Percentiles rank a stretch among this genome's conserved stretches.
Evolutionary conservation across 345 rosid genomes (phyloP).

Genomic region (Gossypium arboreum): DNA sequence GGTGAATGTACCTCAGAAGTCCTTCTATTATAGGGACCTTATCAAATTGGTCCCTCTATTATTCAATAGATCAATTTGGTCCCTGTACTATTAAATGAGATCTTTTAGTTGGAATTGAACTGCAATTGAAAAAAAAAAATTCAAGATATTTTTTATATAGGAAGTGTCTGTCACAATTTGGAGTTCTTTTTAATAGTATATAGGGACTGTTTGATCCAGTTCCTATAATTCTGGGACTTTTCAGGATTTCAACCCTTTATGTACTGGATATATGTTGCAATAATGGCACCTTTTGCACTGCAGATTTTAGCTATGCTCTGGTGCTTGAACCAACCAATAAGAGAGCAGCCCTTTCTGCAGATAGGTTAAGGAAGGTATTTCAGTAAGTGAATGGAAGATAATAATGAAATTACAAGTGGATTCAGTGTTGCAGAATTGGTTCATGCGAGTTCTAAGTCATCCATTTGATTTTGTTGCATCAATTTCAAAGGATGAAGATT

Average conservation of each 20-base stretch:
- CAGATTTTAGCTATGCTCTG: slow-evolving; percentile 81
- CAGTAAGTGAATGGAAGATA: slow-evolving; percentile 22
- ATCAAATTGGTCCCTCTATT: no score
- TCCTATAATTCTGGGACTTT: no score
- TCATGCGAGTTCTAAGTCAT: background rate
- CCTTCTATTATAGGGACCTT: no score
- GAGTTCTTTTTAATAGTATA: no score
- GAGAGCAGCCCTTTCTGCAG: slow-evolving; percentile 72
- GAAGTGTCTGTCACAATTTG: no score
- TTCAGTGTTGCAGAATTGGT: background rate
- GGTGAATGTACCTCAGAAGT: background rate
- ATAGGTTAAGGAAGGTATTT: slow-evolving; percentile 62
- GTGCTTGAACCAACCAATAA: slow-evolving; percentile 97
- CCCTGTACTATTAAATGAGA: no score
- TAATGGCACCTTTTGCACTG: slow-evolving; percentile 16
- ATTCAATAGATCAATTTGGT: no score
- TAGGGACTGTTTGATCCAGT: no score
- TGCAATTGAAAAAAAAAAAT: no score
- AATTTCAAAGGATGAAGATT: background rate
- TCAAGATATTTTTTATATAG: no score
- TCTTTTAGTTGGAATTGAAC: no score
- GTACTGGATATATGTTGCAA: background rate
- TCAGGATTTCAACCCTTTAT: no score
- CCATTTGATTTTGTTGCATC: background rate
- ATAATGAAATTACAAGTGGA: background rate